Conservation (phyloP, 495 filamentous ascomycete species). For the Rhizodiscina lignyota region DNA sequence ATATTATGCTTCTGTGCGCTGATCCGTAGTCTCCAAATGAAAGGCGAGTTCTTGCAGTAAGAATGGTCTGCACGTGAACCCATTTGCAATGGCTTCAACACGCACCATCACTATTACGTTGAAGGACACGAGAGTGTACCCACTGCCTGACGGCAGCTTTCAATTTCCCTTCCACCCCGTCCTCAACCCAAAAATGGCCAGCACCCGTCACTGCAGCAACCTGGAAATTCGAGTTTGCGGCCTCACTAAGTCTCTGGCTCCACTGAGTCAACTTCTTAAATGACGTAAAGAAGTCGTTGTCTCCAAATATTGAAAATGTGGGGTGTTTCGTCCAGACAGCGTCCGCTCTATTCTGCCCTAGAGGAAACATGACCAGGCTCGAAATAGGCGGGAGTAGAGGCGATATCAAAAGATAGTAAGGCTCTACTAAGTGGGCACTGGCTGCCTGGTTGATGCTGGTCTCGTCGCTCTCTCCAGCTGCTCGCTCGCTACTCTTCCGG, state of each 20-base stretch:
- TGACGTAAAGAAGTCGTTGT: slow-evolving; percentile 61
- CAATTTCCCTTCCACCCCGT: too few species aligned
- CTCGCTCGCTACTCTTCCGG: not conserved
- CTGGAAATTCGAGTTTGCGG: slow-evolving; percentile 25
- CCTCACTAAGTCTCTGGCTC: slow-evolving; percentile 37
- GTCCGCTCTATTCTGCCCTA: slow-evolving; percentile 24
- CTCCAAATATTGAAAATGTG: slow-evolving; percentile 63
- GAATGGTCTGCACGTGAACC: too few species aligned
- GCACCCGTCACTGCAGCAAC: slow-evolving; percentile 46
- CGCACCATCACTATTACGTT: too few species aligned
- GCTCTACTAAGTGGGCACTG: slow-evolving; percentile 13
- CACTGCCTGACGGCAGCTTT: too few species aligned
- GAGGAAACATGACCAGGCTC: slow-evolving; percentile 37
- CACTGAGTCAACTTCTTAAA: slow-evolving; percentile 50
- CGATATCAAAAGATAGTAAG: slow-evolving; percentile 65
- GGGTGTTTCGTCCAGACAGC: slow-evolving; percentile 32
- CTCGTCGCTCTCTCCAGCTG: not conserved
- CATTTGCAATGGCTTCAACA: too few species aligned
- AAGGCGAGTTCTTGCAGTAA: too few species aligned
- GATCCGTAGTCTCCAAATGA: too few species aligned
- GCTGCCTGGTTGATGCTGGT: not conserved
- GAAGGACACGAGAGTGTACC: too few species aligned
- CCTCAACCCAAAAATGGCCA: slow-evolving; percentile 80
- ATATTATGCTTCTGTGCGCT: too few species aligned
- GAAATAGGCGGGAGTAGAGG: slow-evolving; percentile 53